These are phyloP conservation scores for Echinochloa phyllopogon DNA, from an alignment of 176 grass and related monocot species.

Conservation along the genomic window DNA sequence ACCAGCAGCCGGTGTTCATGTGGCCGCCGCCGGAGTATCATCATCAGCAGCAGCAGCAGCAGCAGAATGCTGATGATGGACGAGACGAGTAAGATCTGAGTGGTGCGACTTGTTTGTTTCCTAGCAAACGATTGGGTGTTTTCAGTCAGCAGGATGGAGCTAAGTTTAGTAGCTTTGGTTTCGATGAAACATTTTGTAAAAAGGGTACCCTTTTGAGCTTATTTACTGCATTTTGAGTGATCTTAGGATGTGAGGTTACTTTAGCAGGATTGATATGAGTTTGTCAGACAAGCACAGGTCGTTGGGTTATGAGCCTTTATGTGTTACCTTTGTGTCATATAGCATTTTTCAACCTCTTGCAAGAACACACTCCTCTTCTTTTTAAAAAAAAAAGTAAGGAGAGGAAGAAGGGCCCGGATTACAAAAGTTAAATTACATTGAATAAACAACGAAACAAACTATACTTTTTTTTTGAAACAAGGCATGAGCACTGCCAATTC, in stretches of 20 bases:
- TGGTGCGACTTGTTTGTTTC: neutral
- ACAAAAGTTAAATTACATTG: no score
- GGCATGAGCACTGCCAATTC: no score
- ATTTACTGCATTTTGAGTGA: neutral
- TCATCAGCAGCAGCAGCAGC: constrained; percentile 31
- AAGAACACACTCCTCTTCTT: neutral
- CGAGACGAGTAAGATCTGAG: neutral
- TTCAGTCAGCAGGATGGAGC: neutral
- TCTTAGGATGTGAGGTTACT: neutral
- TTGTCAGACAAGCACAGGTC: neutral
- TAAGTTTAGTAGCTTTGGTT: neutral
- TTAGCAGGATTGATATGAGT: neutral
- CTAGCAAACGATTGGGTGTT: neutral
- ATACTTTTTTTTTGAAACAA: no score
- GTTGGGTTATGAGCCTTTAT: neutral
- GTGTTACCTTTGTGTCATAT: neutral
- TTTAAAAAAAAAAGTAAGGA: no score
- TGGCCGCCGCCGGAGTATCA: constrained; percentile 40
- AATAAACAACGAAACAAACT: no score
- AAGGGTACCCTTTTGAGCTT: neutral
- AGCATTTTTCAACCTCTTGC: neutral
- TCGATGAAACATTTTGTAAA: neutral
- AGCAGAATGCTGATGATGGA: neutral
- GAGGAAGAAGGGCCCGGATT: no score
- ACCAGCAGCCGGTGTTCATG: constrained; percentile 42